A percentile compares a stretch with the other conserved stretches of the same genome.
phyloP scores from a whole-genome alignment of 345 rosid species.

The Linum usitatissimum region DNA sequence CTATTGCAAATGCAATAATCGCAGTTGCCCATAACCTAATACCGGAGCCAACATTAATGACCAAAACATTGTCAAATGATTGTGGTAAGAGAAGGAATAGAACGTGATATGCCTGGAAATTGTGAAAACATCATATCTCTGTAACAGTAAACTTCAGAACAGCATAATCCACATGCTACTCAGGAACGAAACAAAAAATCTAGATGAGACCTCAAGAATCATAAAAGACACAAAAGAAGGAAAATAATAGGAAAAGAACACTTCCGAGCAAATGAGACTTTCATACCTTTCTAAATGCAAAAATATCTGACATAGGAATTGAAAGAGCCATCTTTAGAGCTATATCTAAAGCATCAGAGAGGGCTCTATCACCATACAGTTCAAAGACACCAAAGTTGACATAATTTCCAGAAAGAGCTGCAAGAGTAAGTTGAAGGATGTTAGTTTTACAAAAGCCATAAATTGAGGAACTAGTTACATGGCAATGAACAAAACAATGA shows the following conservation, averaged over 20 bases:
- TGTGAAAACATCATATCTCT: neutral
- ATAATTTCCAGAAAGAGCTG: slow-evolving; percentile 92
- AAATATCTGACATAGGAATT: slow-evolving; percentile 82
- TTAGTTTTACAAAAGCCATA: neutral
- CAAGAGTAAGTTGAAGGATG: slow-evolving; percentile 10
- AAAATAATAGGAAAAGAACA: neutral
- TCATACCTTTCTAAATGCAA: slow-evolving; percentile 86
- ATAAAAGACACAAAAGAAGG: neutral
- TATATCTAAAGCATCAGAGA: slow-evolving; percentile 85
- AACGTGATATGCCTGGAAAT: neutral
- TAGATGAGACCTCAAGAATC: neutral
- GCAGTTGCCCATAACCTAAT: no score
- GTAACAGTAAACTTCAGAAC: neutral
- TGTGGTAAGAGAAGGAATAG: no score
- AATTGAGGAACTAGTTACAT: neutral
- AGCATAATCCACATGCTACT: neutral
- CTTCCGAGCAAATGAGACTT: neutral
- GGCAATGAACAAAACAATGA: neutral
- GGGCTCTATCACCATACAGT: slow-evolving; percentile 96
- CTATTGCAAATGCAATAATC: neutral
- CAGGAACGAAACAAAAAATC: neutral
- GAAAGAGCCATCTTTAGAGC: slow-evolving; percentile 82
- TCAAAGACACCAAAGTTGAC: slow-evolving; percentile 97
- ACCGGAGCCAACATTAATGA: no score
- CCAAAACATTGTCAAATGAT: no score